A percentile compares a stretch with the other conserved stretches of the same genome.
These are phyloP conservation scores for Sporothrix protearum DNA, from an alignment of 2,329 filamentous ascomycete genomes.

Conservation along the genomic window DNA sequence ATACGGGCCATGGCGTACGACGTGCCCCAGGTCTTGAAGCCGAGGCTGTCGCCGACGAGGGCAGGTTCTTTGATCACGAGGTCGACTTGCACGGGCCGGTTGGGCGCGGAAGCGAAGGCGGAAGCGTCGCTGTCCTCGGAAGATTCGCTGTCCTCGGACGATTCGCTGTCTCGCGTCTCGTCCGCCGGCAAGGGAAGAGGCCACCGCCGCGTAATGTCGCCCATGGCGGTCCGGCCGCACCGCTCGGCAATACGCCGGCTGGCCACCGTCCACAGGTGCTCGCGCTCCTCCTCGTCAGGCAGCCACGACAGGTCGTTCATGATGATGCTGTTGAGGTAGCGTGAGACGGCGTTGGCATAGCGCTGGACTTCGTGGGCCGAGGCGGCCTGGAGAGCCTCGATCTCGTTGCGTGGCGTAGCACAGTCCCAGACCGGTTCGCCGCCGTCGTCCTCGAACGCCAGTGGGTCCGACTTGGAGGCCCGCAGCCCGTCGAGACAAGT, in stretches of 20 bases:
- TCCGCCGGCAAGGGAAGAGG: slow-evolving; percentile 41
- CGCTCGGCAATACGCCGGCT: slow-evolving; percentile 78
- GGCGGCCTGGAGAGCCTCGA: slow-evolving; percentile 42
- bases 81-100: slow-evolving; percentile 44
- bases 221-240: slow-evolving; percentile 67
- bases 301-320: slow-evolving; percentile 67
- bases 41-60: slow-evolving; percentile 80
- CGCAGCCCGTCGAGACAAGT: slow-evolving; percentile 63
- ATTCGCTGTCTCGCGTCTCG: not conserved
- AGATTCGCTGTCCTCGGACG: not conserved
- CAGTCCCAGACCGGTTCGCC: slow-evolving; percentile 57
- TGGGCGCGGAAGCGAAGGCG: not conserved
- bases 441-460: not conserved
- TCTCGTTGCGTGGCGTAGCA: slow-evolving; percentile 41
- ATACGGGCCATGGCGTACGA: slow-evolving; percentile 79
- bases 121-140: not conserved
- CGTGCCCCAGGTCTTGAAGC: slow-evolving; percentile 93
- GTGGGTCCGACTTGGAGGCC: slow-evolving; percentile 47
- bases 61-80: slow-evolving; percentile 80
- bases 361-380: slow-evolving; percentile 42
- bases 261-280: slow-evolving; percentile 72
- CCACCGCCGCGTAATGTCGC: slow-evolving; percentile 54
- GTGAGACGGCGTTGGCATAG: slow-evolving; percentile 47
- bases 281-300: slow-evolving; percentile 59
- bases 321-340: slow-evolving; percentile 68